Evolutionary conservation across 2,329 filamentous ascomycete species (phyloP), one percentile per base, ranked within the genome.

Genomic region (Xylaria sp.): DNA sequence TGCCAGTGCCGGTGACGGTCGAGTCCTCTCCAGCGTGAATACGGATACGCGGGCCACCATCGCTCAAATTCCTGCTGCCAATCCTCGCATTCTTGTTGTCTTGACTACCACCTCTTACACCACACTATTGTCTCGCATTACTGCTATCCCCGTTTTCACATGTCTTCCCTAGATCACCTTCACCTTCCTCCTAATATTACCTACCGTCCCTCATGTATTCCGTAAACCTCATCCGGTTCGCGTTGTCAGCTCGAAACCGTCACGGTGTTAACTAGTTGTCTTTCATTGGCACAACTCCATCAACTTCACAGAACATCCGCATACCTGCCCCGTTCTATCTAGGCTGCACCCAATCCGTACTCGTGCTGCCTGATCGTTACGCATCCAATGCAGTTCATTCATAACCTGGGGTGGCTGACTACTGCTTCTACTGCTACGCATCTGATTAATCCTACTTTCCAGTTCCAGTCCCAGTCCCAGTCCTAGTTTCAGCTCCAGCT

Each of bases 41-140:
- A 49, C n/a, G 53, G 47, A 50, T 50, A 50, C 47, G 47, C 47
- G 47, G 18, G 10, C 56, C 59, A 61, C 59, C 34, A 52, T 19
- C 42, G 46, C 30, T 48, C 42, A 52, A 18, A 42, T 48, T 42
- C 37, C 23, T 30, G 23, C 23, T 30, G 23, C 23, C 23, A 30
- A 30, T 42, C 37, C 37, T 13, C 11, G 11, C 4, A 18, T 50
- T 50, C 23, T 23, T 48, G 23, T 30, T 30, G 23, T 4, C 23
- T 30, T 30, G 23, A 4, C 23, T 30, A 5, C 23, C 23, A 30
- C 19, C 11, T 11, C 18, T 4, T 11, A 50, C 18, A 16, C 30
- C 9, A 11, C 4, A 34, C 49, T 50, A 51, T 30, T n/a, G 23
- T 18, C 23, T 51, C 49, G 19, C 35, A 35, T n/a, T 35, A n/a